These are phyloP conservation scores for Moricandia arvensis DNA, from an alignment of 345 rosid species.

Conservation along the genomic window DNA sequence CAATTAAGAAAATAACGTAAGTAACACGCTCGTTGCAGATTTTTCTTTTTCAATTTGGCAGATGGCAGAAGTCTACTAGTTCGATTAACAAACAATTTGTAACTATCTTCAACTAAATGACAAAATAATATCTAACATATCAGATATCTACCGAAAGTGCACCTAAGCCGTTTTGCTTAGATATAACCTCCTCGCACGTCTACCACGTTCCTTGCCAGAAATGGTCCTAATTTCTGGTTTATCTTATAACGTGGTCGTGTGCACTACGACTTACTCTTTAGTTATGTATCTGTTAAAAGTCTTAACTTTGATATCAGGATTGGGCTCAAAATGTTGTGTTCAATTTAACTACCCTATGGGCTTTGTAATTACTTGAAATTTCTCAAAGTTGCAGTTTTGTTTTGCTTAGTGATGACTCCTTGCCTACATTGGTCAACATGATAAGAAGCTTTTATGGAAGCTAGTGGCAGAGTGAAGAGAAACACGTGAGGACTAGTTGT, in stretches of 20 bases:
- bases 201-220: conserved; percentile 11
- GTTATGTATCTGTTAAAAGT: neutral
- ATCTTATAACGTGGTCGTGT: conserved; percentile 3
- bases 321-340: conserved; percentile 17
- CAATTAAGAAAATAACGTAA: neutral
- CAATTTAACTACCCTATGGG: neutral
- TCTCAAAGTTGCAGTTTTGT: neutral
- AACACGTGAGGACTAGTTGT: neutral
- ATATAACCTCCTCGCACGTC: conserved; percentile 25
- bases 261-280: neutral
- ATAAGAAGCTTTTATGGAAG: neutral
- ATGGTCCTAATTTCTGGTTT: conserved; percentile 25
- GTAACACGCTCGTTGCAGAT: neutral
- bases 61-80: neutral
- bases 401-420: neutral
- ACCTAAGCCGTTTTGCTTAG: conserved; percentile 19
- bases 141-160: neutral
- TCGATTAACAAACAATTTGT: neutral
- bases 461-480: neutral
- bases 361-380: neutral
- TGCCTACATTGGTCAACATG: neutral
- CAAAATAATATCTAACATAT: neutral
- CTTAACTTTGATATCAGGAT: neutral
- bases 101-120: neutral
- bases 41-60: conserved; percentile 5